A percentile compares a stretch with the other conserved stretches of the same genome.
Evolutionary conservation across 768 basidiomycete genomes (phyloP).

Genomic region (Sutorius australiensis): DNA sequence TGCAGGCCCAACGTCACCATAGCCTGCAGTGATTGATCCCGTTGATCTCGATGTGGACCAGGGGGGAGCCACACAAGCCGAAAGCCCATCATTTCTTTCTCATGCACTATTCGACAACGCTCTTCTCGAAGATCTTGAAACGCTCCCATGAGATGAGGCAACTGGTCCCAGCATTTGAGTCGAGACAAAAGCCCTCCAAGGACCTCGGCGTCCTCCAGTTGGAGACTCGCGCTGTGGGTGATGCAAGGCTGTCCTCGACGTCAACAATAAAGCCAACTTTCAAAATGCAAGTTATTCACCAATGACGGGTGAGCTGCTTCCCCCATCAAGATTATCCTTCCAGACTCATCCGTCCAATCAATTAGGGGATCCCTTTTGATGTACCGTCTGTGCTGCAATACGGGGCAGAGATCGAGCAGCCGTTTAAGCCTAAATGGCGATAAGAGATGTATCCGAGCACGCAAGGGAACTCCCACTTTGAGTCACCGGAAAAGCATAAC

Average conservation of each 20-base stretch:
- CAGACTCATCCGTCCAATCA: slow-evolving; percentile 44
- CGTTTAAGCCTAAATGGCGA: slow-evolving; percentile 29
- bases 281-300: slow-evolving; percentile 28
- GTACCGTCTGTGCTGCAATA: slow-evolving; percentile 35
- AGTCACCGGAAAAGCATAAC: slow-evolving; percentile 32
- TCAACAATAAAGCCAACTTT: neutral
- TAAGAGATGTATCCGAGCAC: neutral
- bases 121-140: slow-evolving; percentile 54
- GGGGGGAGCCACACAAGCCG: slow-evolving; percentile 38
- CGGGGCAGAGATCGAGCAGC: slow-evolving; percentile 32
- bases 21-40: slow-evolving; percentile 36
- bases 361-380: slow-evolving; percentile 33
- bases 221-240: slow-evolving; percentile 31
- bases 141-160: slow-evolving; percentile 46
- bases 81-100: slow-evolving; percentile 41
- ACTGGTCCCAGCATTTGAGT: slow-evolving; percentile 40
- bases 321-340: slow-evolving; percentile 48
- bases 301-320: slow-evolving; percentile 55
- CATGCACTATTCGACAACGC: slow-evolving; percentile 38
- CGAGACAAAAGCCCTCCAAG: slow-evolving; percentile 34
- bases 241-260: slow-evolving; percentile 41
- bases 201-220: slow-evolving; percentile 29
- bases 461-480: slow-evolving; percentile 28
- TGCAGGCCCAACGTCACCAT: slow-evolving; percentile 16
- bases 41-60: slow-evolving; percentile 39